Evolutionary conservation across 2,329 filamentous ascomycete genomes (phyloP).

Genomic region (Dactylonectria macrodidyma): DNA sequence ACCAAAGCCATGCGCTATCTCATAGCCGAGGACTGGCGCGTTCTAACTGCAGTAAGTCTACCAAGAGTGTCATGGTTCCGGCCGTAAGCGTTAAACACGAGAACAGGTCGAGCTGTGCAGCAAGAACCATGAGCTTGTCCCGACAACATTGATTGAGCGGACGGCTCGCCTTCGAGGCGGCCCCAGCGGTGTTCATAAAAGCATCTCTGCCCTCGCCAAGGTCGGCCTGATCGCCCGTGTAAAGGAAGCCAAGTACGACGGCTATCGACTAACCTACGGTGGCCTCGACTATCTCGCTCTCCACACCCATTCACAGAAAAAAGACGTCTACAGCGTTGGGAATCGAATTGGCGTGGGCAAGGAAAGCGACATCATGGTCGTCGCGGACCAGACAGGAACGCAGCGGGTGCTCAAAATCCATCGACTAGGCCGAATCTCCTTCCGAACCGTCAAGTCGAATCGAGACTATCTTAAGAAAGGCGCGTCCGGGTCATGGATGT

Average conservation of each 20-base stretch:
- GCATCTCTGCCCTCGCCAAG: constrained; percentile 93
- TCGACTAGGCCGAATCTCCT: constrained; percentile 93
- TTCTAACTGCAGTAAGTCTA: constrained; percentile 85
- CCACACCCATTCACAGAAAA: constrained; percentile 86
- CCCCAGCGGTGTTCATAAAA: constrained; percentile 83
- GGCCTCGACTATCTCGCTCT: constrained; percentile 98
- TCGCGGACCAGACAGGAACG: constrained; percentile 82
- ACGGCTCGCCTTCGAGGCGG: constrained; percentile 86
- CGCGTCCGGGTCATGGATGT: constrained; percentile 93
- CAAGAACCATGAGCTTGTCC: constrained; percentile 97
- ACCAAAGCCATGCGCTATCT: constrained; percentile 95
- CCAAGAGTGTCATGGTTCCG: constrained; percentile 52
- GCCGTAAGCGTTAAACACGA: constrained; percentile 45
- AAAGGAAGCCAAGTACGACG: constrained; percentile 97
- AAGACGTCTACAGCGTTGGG: constrained; percentile 90
- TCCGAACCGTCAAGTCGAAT: constrained; percentile 96
- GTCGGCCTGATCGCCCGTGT: constrained; percentile 90
- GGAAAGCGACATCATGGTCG: constrained; percentile 96
- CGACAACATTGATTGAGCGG: constrained; percentile 88
- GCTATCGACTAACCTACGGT: constrained; percentile 96
- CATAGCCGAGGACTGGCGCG: constrained; percentile 92
- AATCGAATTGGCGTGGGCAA: constrained; percentile 97
- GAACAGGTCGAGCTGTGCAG: constrained; percentile 90
- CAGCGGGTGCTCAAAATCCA: constrained; percentile 96
- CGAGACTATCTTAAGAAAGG: constrained; percentile 93